Base-by-base conservation (phyloP, 768 basidiomycete genomes). In the Lactarius hengduanensis region DNA sequence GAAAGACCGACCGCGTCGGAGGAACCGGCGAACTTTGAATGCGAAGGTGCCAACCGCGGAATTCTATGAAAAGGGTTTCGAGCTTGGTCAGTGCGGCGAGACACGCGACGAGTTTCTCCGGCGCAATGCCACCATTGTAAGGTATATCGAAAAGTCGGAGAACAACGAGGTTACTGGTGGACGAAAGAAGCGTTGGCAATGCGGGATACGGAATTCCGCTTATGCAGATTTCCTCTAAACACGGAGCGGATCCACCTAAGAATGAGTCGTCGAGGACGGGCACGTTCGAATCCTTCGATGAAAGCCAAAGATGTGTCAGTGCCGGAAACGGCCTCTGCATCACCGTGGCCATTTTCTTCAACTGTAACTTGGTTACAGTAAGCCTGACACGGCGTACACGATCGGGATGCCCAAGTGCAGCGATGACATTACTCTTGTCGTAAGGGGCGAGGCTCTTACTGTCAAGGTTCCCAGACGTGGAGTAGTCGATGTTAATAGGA, bases 401-500 rank as follows among this genome's bases (percentile, higher is more conserved):
- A 26, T 53, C 22, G 16, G 7, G 32, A 30, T 47, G 41, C 11
- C 26, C 30, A 16, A 65, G 64, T 41, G 64, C 59, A 20, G 50
- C 40, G 22, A 45, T 6, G 26, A 60, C 26, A 32, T 60, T 60
- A 43, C 34, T 43, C 43, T 18, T 30, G 34, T 34, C n/a, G 10
- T 16, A 18, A 7, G 26, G 36, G 11, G 5, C 28, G n/a, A 6
- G 9, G 18, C 20, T 26, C 22, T 28, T 34, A 55, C 38, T 38
- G 56, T 57, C 56, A 57, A 30, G 30, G 32, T 20, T 36, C 56
- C 56, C 56, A 34, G 34, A 30, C 4, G 34, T 20, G 32, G 56
- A 57, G 56, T 57, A 57, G n/a, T 57, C 30, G 56, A 57, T 57
- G 32, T 36, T n/a, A 6, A 63, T 57, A 45, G 62, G 62, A 16